Evolutionary conservation across 2,329 filamentous ascomycete genomes (phyloP).

Genomic region (Microcera coccophila): DNA sequence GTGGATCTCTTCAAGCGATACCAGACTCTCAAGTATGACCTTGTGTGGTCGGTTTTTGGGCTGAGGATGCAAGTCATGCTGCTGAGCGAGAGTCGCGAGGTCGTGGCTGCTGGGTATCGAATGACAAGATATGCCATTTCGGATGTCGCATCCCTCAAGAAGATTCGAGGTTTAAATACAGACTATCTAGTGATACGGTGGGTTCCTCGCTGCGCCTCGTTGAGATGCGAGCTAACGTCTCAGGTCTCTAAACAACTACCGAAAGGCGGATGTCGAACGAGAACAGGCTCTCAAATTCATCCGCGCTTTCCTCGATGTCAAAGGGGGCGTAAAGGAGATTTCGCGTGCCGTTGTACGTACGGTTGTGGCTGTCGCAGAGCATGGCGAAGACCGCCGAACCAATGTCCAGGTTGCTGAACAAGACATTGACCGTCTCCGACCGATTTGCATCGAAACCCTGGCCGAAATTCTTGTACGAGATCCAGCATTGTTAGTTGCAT

Average conservation of each 20-base stretch:
- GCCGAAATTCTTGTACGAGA: slow-evolving; percentile 88
- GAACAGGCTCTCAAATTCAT: slow-evolving; percentile 97
- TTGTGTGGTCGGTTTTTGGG: slow-evolving; percentile 94
- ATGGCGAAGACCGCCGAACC: slow-evolving; percentile 79
- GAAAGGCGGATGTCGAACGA: slow-evolving; percentile 92
- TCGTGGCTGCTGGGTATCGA: slow-evolving; percentile 89
- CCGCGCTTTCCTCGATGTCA: slow-evolving; percentile 90
- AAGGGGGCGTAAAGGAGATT: slow-evolving; percentile 83
- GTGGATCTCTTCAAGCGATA: slow-evolving; percentile 96
- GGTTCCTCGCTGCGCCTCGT: slow-evolving; percentile 14
- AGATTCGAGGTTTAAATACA: slow-evolving; percentile 81
- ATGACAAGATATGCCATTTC: slow-evolving; percentile 93
- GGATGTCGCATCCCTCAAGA: slow-evolving; percentile 82
- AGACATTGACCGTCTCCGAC: slow-evolving; percentile 75
- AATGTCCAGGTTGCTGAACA: slow-evolving; percentile 66
- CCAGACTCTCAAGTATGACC: slow-evolving; percentile 89
- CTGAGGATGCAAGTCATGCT: slow-evolving; percentile 93
- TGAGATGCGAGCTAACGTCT: slow-evolving; percentile 11
- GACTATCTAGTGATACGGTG: slow-evolving; percentile 79
- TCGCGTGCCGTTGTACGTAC: slow-evolving; percentile 84
- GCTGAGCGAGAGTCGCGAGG: slow-evolving; percentile 89
- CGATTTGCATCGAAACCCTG: slow-evolving; percentile 88
- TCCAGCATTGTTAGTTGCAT: slow-evolving; percentile 72
- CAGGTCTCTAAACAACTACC: slow-evolving; percentile 85
- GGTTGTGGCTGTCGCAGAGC: slow-evolving; percentile 85